Percentiles rank a stretch among this genome's conserved stretches.
Conservation (phyloP, 768 basidiomycete species). For the Trichaptum fuscoviolaceum region DNA sequence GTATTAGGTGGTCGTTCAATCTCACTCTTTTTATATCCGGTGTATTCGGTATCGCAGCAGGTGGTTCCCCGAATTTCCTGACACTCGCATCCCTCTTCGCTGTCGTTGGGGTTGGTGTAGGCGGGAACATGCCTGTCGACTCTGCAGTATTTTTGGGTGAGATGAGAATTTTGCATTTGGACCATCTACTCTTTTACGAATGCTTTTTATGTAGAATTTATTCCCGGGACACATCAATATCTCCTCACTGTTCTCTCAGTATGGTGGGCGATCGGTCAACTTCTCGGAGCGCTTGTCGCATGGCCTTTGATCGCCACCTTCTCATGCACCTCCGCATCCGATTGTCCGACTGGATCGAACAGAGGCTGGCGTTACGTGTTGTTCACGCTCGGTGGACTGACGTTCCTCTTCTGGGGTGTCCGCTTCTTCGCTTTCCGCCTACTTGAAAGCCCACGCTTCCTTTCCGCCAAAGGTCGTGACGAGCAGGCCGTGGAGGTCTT, state of each 20-base stretch:
- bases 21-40: conserved; percentile 49
- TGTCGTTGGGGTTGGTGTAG: conserved; percentile 42
- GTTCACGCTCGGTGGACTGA: conserved; percentile 47
- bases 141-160: conserved; percentile 47
- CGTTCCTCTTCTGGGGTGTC: conserved; percentile 45
- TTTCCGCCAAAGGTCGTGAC: conserved; percentile 49
- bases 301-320: conserved; percentile 56
- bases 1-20: conserved; percentile 44
- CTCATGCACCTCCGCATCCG: conserved; percentile 35
- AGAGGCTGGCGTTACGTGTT: conserved; percentile 65
- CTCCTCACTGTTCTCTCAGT: conserved; percentile 51
- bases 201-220: conserved; percentile 31
- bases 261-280: conserved; percentile 56
- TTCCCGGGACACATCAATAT: conserved; percentile 52
- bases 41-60: conserved; percentile 47
- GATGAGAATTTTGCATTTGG: conserved; percentile 3
- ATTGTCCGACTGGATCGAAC: conserved; percentile 40
- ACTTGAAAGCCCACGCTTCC: conserved; percentile 53
- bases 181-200: too few relatives aligned
- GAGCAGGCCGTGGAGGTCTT: conserved; percentile 44
- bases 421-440: conserved; percentile 50
- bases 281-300: conserved; percentile 47
- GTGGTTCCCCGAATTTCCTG: conserved; percentile 40
- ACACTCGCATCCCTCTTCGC: conserved; percentile 44
- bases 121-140: conserved; percentile 56